A percentile compares a stretch with the other conserved stretches of the same genome.
Evolutionary conservation across 352 stramenopile species (phyloP).

Genomic region (Phytophthora sp.): DNA sequence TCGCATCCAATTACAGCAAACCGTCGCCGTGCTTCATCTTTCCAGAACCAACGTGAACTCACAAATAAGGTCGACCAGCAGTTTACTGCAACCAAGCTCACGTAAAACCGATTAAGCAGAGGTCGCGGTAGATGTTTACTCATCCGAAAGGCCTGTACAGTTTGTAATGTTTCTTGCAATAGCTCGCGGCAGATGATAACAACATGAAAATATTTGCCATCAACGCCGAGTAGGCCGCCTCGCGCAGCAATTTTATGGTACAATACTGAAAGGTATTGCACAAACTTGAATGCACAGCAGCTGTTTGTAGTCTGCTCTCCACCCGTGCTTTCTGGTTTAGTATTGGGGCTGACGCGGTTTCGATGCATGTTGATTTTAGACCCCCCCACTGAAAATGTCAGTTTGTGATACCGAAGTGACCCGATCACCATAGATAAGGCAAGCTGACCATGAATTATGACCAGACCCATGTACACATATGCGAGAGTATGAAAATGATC

Average conservation of each 20-base stretch:
- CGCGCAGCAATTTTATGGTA: constrained; percentile 1
- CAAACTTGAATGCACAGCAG: neutral
- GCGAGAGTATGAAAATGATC: constrained; percentile 17
- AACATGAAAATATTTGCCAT: constrained; percentile 19
- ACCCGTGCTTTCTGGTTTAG: neutral
- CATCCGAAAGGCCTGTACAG: constrained; percentile 22
- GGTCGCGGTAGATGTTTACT: constrained; percentile 16
- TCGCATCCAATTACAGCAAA: constrained; percentile 14
- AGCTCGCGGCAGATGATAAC: constrained; percentile 23
- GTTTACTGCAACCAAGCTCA: constrained; percentile 26
- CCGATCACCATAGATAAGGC: constrained; percentile 14
- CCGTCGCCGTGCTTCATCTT: constrained; percentile 8
- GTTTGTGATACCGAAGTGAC: neutral
- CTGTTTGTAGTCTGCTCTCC: neutral
- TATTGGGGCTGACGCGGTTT: no score
- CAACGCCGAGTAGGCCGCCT: constrained; percentile 1
- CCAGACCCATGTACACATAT: constrained; percentile 23
- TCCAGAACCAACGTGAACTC: neutral
- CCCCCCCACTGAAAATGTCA: constrained; percentile 4
- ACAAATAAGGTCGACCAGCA: constrained; percentile 21
- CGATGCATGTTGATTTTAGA: neutral
- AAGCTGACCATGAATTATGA: constrained; percentile 15
- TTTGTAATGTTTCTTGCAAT: constrained; percentile 17
- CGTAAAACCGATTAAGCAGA: constrained; percentile 34
- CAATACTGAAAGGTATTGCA: no score